Conservation (phyloP, 176 grass and related monocot species). For the Avena insularis region DNA sequence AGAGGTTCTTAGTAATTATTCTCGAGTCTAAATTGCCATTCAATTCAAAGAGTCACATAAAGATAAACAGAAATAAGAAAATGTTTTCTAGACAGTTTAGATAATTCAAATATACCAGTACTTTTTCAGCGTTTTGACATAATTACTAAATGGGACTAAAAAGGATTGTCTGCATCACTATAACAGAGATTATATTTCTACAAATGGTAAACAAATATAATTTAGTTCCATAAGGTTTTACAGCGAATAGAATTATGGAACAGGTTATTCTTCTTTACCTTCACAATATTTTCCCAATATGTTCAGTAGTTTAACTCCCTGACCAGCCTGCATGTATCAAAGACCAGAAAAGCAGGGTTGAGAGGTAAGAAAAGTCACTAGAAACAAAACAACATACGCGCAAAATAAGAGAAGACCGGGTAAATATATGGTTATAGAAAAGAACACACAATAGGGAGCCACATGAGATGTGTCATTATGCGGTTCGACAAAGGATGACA, state of each 20-base stretch:
- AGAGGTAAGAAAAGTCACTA: slow-evolving; percentile 5
- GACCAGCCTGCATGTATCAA: slow-evolving; percentile 63
- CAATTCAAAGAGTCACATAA: slow-evolving; percentile 16
- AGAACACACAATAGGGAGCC: not conserved
- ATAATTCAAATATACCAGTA: slow-evolving; percentile 11
- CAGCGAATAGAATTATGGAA: slow-evolving; percentile 4
- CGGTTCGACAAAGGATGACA: slow-evolving; percentile 8
- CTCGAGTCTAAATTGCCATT: slow-evolving; percentile 9
- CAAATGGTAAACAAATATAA: slow-evolving; percentile 10
- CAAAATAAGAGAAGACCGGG: slow-evolving; percentile 19
- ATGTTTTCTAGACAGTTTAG: slow-evolving; percentile 19
- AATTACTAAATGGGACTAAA: slow-evolving; percentile 8
- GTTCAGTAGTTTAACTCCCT: slow-evolving; percentile 85
- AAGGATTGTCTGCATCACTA: not conserved
- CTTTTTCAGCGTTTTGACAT: not conserved
- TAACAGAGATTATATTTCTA: slow-evolving; percentile 19
- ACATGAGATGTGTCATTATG: slow-evolving; percentile 11
- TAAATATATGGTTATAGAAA: slow-evolving; percentile 19
- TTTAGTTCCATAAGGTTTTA: slow-evolving; percentile 12
- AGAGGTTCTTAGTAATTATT: slow-evolving; percentile 19
- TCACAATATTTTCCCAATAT: slow-evolving; percentile 97
- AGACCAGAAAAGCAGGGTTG: slow-evolving; percentile 8
- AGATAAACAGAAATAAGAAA: slow-evolving; percentile 29
- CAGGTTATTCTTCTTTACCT: slow-evolving; percentile 54
- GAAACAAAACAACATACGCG: slow-evolving; percentile 21